These are phyloP conservation scores for Cercospora brassicicola DNA, from an alignment of 2,329 filamentous ascomycete genomes.

Conservation along the genomic window DNA sequence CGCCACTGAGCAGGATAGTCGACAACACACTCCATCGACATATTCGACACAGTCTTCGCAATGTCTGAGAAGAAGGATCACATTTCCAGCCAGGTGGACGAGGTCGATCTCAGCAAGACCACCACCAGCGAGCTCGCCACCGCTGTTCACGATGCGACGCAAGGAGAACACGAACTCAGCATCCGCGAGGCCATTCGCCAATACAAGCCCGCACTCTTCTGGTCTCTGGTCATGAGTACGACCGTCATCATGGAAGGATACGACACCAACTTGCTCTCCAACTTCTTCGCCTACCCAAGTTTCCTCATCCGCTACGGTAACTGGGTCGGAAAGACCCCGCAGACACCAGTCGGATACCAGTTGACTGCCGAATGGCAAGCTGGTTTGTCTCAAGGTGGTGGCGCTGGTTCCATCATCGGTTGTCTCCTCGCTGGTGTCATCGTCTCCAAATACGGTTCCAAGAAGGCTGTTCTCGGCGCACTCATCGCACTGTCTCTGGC, in stretches of 20 bases:
- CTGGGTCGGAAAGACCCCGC: neutral
- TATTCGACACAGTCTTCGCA: neutral
- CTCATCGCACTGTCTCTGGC: conserved; percentile 56
- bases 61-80: conserved; percentile 1
- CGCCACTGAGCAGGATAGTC: neutral
- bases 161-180: neutral
- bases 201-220: conserved; percentile 10
- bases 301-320: conserved; percentile 44
- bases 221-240: conserved; percentile 2
- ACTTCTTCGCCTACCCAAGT: conserved; percentile 37
- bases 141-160: neutral
- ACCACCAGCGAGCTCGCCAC: neutral
- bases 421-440: conserved; percentile 61
- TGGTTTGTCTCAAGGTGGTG: conserved; percentile 40
- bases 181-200: conserved; percentile 7
- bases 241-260: conserved; percentile 57
- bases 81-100: neutral
- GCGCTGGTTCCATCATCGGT: conserved; percentile 64
- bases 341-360: conserved; percentile 40
- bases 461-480: conserved; percentile 45
- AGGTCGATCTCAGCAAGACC: neutral
- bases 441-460: conserved; percentile 53
- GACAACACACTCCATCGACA: neutral
- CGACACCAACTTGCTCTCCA: conserved; percentile 46
- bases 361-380: conserved; percentile 60